These are phyloP conservation scores for Nothopassalora personata DNA, from an alignment of 2,329 filamentous ascomycete species.

Conservation along the genomic window DNA sequence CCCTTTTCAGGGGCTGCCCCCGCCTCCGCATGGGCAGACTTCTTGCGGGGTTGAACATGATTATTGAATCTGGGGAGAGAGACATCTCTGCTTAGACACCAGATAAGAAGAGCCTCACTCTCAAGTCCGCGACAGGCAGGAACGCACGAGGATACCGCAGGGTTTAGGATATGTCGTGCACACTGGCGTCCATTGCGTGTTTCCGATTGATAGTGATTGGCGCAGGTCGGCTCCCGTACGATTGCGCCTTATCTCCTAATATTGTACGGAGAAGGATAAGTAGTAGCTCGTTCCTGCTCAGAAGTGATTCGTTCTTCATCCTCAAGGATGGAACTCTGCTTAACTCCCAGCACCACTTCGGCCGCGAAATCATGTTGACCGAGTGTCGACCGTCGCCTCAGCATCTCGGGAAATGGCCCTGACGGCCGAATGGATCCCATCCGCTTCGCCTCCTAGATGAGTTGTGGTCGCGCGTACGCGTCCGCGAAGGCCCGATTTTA, in stretches of 20 bases:
- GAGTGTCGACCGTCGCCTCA: conserved; percentile 3
- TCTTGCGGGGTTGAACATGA: background rate
- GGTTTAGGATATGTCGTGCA: conserved; percentile 7
- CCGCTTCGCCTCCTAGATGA: conserved; percentile 4
- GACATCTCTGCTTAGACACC: background rate
- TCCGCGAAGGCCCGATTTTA: background rate
- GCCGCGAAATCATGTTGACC: background rate
- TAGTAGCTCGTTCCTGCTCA: background rate
- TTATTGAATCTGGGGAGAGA: conserved; percentile 6
- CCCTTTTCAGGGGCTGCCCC: background rate
- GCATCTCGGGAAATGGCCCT: background rate
- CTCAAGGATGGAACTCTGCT: background rate
- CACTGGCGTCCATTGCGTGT: background rate
- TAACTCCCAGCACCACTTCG: background rate
- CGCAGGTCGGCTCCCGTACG: background rate
- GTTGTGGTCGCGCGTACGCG: background rate
- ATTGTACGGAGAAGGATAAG: background rate
- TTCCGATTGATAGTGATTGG: conserved; percentile 3
- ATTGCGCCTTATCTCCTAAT: background rate
- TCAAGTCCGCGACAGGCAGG: conserved; percentile 6
- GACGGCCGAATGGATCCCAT: background rate
- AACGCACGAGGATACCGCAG: conserved; percentile 4
- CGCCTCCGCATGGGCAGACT: background rate
- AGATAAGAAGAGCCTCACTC: conserved; percentile 7
- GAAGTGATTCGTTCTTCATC: background rate